Percentiles rank a stretch among this genome's conserved stretches.
These are phyloP conservation scores for Novymonas esmeraldas DNA, from an alignment of 208 protist genomes.

Conservation along the genomic window DNA sequence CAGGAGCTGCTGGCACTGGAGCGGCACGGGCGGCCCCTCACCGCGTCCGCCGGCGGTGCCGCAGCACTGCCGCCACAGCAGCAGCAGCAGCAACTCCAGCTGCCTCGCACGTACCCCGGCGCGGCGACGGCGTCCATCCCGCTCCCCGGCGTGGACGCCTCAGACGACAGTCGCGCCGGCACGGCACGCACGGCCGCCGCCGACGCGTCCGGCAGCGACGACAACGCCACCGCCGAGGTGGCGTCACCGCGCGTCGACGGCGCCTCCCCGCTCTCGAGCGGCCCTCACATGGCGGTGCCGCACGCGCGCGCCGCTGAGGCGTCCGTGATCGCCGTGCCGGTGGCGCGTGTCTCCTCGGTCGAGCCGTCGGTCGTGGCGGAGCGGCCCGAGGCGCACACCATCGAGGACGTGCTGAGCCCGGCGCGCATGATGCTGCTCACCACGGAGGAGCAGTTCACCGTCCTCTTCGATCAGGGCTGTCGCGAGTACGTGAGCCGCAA, in stretches of 20 bases:
- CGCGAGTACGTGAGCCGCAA: constrained; percentile 69
- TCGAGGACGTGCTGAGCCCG: constrained; percentile 33
- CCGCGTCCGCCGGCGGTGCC: background rate
- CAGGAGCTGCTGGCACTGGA: constrained; percentile 80
- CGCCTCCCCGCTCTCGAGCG: background rate
- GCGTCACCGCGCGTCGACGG: background rate
- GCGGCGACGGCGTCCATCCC: background rate
- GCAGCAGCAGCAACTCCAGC: too few species aligned
- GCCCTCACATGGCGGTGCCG: too few species aligned
- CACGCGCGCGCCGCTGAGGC: background rate
- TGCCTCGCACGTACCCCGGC: constrained; percentile 15
- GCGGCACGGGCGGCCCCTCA: constrained; percentile 17
- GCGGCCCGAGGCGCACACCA: constrained; percentile 18
- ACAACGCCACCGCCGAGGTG: background rate
- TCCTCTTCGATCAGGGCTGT: constrained; percentile 87
- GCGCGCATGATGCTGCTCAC: constrained; percentile 32
- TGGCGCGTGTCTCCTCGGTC: background rate
- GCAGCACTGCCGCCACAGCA: too few species aligned
- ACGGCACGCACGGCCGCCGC: too few species aligned
- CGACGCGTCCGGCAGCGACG: background rate
- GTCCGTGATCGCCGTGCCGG: background rate
- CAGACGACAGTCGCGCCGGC: background rate
- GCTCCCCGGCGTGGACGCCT: constrained; percentile 4
- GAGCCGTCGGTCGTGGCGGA: background rate
- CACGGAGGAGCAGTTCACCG: constrained; percentile 70